A percentile compares a stretch with the other conserved stretches of the same genome.
Conservation (phyloP, 306 rosid species). For the Fragaria nilgerrensis region DNA sequence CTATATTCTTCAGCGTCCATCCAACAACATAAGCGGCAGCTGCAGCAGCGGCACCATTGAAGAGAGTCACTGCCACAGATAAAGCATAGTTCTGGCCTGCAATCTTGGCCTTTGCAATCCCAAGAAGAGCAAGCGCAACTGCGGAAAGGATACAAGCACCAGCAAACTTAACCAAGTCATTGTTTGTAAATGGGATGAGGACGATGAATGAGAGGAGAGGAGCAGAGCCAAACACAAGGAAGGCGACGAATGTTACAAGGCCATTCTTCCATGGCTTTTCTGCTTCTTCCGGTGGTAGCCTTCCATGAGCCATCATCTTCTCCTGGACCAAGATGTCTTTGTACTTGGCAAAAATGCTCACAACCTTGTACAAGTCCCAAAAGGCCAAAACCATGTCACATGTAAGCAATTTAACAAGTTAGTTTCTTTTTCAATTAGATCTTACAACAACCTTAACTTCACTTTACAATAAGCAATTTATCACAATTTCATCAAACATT, state of each 20-base stretch:
- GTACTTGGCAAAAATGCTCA: constrained; percentile 58
- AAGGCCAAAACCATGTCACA: background rate
- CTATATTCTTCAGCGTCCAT: constrained; percentile 43
- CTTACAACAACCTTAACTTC: background rate
- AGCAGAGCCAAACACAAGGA: constrained; percentile 46
- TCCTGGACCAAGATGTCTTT: constrained; percentile 53
- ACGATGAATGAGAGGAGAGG: constrained; percentile 58
- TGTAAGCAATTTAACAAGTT: constrained; percentile 10
- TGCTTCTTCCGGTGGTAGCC: constrained; percentile 38
- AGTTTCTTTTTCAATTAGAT: background rate
- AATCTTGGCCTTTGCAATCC: constrained; percentile 55
- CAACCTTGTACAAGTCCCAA: constrained; percentile 36
- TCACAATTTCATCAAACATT: background rate
- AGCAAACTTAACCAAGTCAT: constrained; percentile 38
- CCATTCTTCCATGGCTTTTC: constrained; percentile 64
- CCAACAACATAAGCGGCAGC: constrained; percentile 52
- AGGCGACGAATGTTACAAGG: constrained; percentile 45
- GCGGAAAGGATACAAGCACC: constrained; percentile 54
- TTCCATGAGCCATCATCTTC: constrained; percentile 49
- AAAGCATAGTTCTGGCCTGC: constrained; percentile 37
- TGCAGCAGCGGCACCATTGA: constrained; percentile 51
- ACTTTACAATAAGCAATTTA: background rate
- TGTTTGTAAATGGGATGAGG: constrained; percentile 54
- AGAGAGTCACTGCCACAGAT: constrained; percentile 38
- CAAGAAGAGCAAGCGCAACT: constrained; percentile 48